Base-by-base conservation (phyloP, 768 basidiomycete species). In the Rhodotorula diobovata region DNA sequence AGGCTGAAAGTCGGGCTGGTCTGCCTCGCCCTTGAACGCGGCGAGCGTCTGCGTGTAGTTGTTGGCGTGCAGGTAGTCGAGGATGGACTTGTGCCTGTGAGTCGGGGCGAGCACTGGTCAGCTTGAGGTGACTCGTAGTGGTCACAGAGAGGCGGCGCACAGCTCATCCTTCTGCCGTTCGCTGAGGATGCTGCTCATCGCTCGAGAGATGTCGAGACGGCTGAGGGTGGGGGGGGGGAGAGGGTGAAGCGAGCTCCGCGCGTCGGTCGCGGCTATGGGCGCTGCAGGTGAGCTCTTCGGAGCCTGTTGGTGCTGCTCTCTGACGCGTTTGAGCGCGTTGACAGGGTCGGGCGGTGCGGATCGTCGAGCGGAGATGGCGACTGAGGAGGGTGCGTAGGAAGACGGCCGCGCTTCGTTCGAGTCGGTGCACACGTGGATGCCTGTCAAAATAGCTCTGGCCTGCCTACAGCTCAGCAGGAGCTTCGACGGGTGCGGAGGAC, bases 1-100 rank as follows among this genome's bases (percentile, higher is more conserved):
- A 25, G 90, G 90, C 8, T 85, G 84, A 79, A 89, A 90, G 70
- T 88, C 86, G 78, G 35, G n/a, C 63, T 74, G 72, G 3, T 58
- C 62, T 18, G 77, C 61, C 61, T 80, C 80, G 2, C 32, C 48
- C 59, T 77, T 76, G 48, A 80, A 65, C 16, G 75, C 74, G 14
- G 72, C 53, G 37, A 77, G 71, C 1, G 78, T 74, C 46, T 73
- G 66, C 23, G 32, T 57, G 50, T 79, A 77, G 43, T 79, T 79
- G n/a, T 78, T 70, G 23, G 77, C 66, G 60, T 75, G 73, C 39
- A 81, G 79, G 68, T 81, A 81, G 76, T 81, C 80, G 66, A 81
- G 79, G 56, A 81, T 79, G 30, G 80, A 80, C 51, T 79, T 79
- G 74, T 81, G 79, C 10, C 80, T 81, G 60, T 28, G 28, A 23